These are phyloP conservation scores for Wickerhamiella galacta DNA, from an alignment of 805 yeast species.

Conservation along the genomic window DNA sequence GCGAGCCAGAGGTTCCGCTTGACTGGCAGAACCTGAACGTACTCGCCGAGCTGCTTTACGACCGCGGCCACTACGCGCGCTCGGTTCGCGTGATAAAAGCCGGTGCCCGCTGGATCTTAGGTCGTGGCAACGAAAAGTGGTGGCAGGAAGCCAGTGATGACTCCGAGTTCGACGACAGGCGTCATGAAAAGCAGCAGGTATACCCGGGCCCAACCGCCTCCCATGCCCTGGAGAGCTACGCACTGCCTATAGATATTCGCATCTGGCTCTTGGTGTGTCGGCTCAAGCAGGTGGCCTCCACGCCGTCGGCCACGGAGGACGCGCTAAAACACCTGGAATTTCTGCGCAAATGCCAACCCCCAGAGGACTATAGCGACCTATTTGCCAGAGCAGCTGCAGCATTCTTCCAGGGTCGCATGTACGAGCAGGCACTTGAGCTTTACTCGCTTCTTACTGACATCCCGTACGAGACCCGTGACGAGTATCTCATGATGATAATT, in stretches of 20 bases:
- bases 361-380: conserved; percentile 50
- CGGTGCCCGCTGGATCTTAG: conserved; percentile 71
- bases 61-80: conserved; percentile 15
- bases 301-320: conserved; percentile 34
- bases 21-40: conserved; percentile 85
- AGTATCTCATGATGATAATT: conserved; percentile 25
- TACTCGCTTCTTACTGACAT: conserved; percentile 39
- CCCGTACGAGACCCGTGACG: conserved; percentile 11
- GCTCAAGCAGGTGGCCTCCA: conserved; percentile 33
- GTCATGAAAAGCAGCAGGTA: conserved; percentile 19
- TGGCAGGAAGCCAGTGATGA: conserved; percentile 58
- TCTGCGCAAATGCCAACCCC: conserved; percentile 37
- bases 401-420: conserved; percentile 49
- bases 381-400: conserved; percentile 61
- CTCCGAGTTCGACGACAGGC: conserved; percentile 65
- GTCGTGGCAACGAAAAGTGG: conserved; percentile 42
- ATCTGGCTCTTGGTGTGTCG: conserved; percentile 65
- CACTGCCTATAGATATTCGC: conserved; percentile 74
- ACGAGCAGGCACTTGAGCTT: conserved; percentile 59
- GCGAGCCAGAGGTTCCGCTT: conserved; percentile 27
- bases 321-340: conserved; percentile 54
- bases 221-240: too few species aligned
- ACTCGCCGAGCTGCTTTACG: conserved; percentile 60
- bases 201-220: too few species aligned
- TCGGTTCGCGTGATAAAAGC: conserved; percentile 52